Evolutionary conservation across 257 asterid species (phyloP), one percentile per base, ranked within the genome.

Genomic region (Gynochthodes officinalis): DNA sequence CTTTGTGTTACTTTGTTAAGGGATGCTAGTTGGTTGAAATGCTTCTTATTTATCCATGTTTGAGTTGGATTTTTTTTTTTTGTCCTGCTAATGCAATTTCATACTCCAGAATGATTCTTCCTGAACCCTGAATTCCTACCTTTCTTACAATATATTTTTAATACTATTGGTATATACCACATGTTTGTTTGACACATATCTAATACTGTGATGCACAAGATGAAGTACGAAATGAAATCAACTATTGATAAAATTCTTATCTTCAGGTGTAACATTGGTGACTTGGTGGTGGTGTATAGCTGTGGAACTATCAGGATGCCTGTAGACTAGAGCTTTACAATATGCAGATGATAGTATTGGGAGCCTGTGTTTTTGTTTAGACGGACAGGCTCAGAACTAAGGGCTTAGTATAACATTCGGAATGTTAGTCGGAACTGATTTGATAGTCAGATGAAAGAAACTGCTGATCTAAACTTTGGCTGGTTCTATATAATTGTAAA

Each of bases 301-400:
- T 49, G 60, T 30, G 18, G 60, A 21, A 28, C 23, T 44, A n/a
- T 66, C 71, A 67, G 42, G n/a, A 54, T 25, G 40, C 14, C 43
- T 11, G 70, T 65, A 67, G 72, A 48, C 60, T 18, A 28, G 61
- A 33, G 61, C 73, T 50, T 48, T 44, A 4, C 33, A 49, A 27
- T 10, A 54, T 32, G 62, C 48, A 49, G 62, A 33, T 68, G 61
- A 9, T 18, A 66, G 42, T 18, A 28, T 68, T 10, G 73, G 48
- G 60, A 53, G 62, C 73, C 73, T 50, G 62, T 68, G 19, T n/a
- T 68, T 68, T 68, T 68, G 73, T 7, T 68, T 68, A 16, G 46
- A 9, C 30, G 54, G 19, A 48, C 72, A 48, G 72, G 60, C 46
- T 30, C 23, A 43, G 57, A 46, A 28, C 46, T 39, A 61, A 43